Evolutionary conservation across 2,329 filamentous ascomycete genomes (phyloP), one percentile per base, ranked within the genome.

Genomic region (Cercospora sesami): DNA sequence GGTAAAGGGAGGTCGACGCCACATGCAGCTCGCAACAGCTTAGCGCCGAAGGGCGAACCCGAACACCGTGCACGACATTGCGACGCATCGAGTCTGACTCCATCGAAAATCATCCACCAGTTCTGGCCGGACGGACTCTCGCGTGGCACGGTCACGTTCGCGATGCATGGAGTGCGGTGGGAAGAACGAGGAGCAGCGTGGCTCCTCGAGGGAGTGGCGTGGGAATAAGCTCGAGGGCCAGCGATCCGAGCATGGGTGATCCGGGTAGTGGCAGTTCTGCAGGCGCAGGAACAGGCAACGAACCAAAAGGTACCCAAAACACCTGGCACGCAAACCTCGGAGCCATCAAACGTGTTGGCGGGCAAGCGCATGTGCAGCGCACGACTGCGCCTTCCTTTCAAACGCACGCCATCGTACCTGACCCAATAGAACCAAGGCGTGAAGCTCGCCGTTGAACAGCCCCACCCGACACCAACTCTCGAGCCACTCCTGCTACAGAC

Each of bases 321-420:
- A 48, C 18, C 48, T 53, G 18, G 23, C 48, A 53, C 48, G 23
- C 12, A 28, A 28, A 28, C 48, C 18, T 14, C 48, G 48, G n/a
- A 23, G 18, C 18, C 18, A 26, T 21, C 18, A 14, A 53, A 16
- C 21, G 48, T 21, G 18, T 28, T 8, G 21, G 48, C 48, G 9
- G 42, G 4, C n/a, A 48, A 23, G 42, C 42, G 42, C 42, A 48
- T 23, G 42, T 48, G 18, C 48, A 53, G 21, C 48, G 48, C 23
- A 8, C 48, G 7, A 53, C 23, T 53, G 48, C 23, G 21, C 21
- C 48, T 26, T 53, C 23, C 21, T 21, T 10, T 53, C 48, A 1
- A n/a, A 53, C 28, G 48, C 48, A 53, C 48, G 48, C 48, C 48
- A 12, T 53, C 48, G 48, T 53, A 53, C 48, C 48, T 53, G 48